phyloP scores from a whole-genome alignment of 805 yeast genomes.

The Suhomyces sp. region DNA sequence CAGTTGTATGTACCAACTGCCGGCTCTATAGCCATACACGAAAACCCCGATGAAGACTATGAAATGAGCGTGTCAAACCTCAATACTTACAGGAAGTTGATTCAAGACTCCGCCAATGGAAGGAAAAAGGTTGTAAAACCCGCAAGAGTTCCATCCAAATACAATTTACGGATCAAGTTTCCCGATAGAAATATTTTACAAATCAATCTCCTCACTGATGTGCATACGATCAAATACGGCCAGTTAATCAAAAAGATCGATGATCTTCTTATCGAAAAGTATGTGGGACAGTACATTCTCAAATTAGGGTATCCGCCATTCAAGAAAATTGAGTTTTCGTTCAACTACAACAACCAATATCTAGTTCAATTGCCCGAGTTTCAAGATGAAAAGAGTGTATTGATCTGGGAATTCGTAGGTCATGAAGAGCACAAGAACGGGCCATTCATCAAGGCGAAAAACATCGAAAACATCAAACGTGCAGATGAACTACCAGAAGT shows the following conservation, averaged over 20 bases:
- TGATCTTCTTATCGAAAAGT: constrained; percentile 27
- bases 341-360: constrained; percentile 24
- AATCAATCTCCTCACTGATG: constrained; percentile 27
- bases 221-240: constrained; percentile 29
- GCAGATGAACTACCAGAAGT: constrained; percentile 37
- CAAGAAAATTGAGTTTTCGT: constrained; percentile 24
- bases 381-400: constrained; percentile 26
- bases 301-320: constrained; percentile 42
- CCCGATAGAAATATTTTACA: constrained; percentile 41
- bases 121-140: constrained; percentile 13
- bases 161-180: constrained; percentile 35
- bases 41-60: constrained; percentile 44
- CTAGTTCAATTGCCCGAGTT: constrained; percentile 32
- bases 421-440: constrained; percentile 15
- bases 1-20: constrained; percentile 21
- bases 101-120: constrained; percentile 25
- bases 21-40: constrained; percentile 19
- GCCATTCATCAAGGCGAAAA: constrained; percentile 25
- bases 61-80: constrained; percentile 40
- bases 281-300: constrained; percentile 29
- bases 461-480: constrained; percentile 17
- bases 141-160: constrained; percentile 22
- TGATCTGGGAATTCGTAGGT: constrained; percentile 36
- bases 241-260: constrained; percentile 38
- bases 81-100: constrained; percentile 34